A percentile compares a stretch with the other conserved stretches of the same genome.
phyloP scores from a whole-genome alignment of 352 stramenopile species.

The Detonula confervacea region DNA sequence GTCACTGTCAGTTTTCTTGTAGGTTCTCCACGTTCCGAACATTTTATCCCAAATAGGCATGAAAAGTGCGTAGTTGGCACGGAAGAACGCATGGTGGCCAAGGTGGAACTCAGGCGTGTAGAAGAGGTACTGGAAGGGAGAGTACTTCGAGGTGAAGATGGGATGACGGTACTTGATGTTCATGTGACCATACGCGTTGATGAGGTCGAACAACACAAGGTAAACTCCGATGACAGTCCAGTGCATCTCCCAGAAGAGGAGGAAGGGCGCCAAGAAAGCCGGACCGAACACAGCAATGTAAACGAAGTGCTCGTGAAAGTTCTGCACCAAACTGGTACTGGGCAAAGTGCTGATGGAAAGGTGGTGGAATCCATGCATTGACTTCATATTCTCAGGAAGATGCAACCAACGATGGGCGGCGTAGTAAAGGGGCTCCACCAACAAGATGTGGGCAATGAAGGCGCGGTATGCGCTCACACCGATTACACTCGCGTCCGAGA shows the following conservation, averaged over 20 bases:
- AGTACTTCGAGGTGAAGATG: conserved; percentile 71
- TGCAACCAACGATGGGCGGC: conserved; percentile 70
- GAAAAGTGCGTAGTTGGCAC: conserved; percentile 76
- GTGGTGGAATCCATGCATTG: conserved; percentile 78
- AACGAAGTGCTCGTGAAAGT: conserved; percentile 81
- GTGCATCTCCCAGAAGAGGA: conserved; percentile 58
- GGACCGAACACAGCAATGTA: conserved; percentile 79
- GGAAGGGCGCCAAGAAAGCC: conserved; percentile 72
- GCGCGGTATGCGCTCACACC: conserved; percentile 37
- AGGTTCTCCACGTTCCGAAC: conserved; percentile 73
- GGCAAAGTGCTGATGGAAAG: conserved; percentile 69
- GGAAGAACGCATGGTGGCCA: conserved; percentile 76
- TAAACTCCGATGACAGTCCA: conserved; percentile 73
- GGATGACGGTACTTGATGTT: conserved; percentile 70
- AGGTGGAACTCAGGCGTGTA: conserved; percentile 81
- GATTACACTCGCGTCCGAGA: conserved; percentile 50
- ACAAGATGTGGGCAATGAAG: conserved; percentile 57
- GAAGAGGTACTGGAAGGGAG: conserved; percentile 76
- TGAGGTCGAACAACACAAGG: conserved; percentile 73
- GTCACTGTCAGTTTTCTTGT: conserved; percentile 63
- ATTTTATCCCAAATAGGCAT: conserved; percentile 83
- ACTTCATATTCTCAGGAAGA: conserved; percentile 73
- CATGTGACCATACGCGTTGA: conserved; percentile 78
- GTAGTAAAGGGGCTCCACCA: conserved; percentile 76
- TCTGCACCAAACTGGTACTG: conserved; percentile 76